Percentiles rank a stretch among this genome's conserved stretches.
phyloP scores from a whole-genome alignment of 768 basidiomycete species.

The Cystobasidium ongulense region DNA sequence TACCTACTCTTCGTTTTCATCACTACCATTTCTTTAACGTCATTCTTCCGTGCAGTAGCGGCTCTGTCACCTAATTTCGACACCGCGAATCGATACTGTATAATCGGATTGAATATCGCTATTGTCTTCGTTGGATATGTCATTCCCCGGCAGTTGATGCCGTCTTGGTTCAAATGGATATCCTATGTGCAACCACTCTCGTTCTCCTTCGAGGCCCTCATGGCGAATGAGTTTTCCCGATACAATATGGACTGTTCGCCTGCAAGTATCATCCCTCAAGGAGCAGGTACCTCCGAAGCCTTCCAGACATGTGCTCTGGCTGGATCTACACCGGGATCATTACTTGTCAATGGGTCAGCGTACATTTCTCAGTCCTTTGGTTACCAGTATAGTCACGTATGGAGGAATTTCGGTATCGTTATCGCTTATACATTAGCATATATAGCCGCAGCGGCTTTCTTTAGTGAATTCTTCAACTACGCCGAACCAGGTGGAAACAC shows the following conservation, averaged over 20 bases:
- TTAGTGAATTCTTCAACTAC: constrained; percentile 1
- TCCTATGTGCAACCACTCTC: constrained; percentile 29
- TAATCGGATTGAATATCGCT: constrained; percentile 34
- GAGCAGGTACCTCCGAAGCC: constrained; percentile 24
- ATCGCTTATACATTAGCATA: background rate
- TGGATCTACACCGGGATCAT: constrained; percentile 35
- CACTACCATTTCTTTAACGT: constrained; percentile 33
- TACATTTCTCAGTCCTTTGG: constrained; percentile 35
- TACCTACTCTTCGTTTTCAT: constrained; percentile 36
- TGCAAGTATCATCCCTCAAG: background rate
- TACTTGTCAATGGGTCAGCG: constrained; percentile 34
- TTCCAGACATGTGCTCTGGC: constrained; percentile 40
- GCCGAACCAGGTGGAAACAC: constrained; percentile 4
- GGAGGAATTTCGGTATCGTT: constrained; percentile 27
- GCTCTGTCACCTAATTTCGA: constrained; percentile 24
- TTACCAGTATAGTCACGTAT: constrained; percentile 18
- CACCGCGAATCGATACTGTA: constrained; percentile 34
- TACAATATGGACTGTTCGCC: constrained; percentile 36
- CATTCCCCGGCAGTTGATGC: constrained; percentile 36
- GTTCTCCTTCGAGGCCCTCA: constrained; percentile 41
- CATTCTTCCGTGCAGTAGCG: constrained; percentile 37
- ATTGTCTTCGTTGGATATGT: constrained; percentile 38
- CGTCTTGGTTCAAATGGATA: constrained; percentile 38
- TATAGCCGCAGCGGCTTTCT: background rate
- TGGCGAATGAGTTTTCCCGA: constrained; percentile 41